A percentile compares a stretch with the other conserved stretches of the same genome.
These are phyloP conservation scores for Haematococcus lacustris DNA, from an alignment of 139 green algal genomes.

Conservation along the genomic window DNA sequence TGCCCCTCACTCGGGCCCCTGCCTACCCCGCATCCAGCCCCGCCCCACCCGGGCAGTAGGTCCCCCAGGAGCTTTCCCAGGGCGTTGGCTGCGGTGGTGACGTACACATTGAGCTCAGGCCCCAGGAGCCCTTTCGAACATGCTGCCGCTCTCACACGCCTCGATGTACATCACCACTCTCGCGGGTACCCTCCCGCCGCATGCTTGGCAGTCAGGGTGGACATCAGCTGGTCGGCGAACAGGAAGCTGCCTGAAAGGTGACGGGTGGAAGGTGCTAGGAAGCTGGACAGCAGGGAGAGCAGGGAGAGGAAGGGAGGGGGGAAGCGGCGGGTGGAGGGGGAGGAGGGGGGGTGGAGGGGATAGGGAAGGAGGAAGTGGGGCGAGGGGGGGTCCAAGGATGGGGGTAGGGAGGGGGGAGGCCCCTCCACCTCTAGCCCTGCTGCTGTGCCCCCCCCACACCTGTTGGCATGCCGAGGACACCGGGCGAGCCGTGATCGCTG, in stretches of 20 bases:
- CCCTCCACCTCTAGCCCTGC: too few species aligned
- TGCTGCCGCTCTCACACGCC: constrained; percentile 86
- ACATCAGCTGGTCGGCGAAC: constrained; percentile 81
- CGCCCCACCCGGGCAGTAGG: constrained; percentile 70
- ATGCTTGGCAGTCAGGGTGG: constrained; percentile 51
- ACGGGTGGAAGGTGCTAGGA: background rate
- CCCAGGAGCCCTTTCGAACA: constrained; percentile 84
- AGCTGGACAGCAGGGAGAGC: background rate
- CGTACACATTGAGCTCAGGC: constrained; percentile 52
- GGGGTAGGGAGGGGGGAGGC: too few species aligned
- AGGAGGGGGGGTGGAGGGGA: too few species aligned
- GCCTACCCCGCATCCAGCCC: background rate
- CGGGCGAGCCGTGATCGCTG: constrained; percentile 68
- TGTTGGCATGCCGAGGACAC: constrained; percentile 86
- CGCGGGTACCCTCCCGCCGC: constrained; percentile 56
- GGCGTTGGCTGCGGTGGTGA: constrained; percentile 82
- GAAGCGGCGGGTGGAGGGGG: too few species aligned
- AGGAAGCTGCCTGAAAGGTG: constrained; percentile 56
- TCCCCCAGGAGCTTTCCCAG: constrained; percentile 85
- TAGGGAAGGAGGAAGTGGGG: too few species aligned
- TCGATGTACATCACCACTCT: constrained; percentile 72
- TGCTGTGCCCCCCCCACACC: too few species aligned
- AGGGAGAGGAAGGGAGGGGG: background rate
- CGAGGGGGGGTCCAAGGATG: too few species aligned
- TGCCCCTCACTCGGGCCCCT: background rate